Evolutionary conservation across 441 rosid genomes (phyloP), one percentile per base, ranked within the genome.

Genomic region (Erodium trifolium): DNA sequence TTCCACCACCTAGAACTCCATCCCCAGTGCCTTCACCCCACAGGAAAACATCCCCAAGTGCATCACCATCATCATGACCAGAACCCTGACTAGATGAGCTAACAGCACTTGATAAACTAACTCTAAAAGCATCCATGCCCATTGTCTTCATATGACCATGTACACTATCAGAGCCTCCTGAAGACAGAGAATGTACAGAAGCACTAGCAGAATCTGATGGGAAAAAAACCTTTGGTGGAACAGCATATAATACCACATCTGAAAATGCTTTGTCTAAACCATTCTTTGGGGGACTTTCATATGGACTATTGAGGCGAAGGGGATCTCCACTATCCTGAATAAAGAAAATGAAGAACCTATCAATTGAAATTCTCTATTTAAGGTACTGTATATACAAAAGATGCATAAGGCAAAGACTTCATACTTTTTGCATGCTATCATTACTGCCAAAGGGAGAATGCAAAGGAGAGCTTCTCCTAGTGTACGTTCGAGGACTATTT

Each of bases 61-160:
- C 93, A 80, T 91, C 97, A 71, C 96, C 93, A 69, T 93, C 99
- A 82, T 93, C 97, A 85, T 93, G 96, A 73, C 99, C 99, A 77
- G 99, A 93, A 72, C 96, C 99, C 67, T 91, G 99, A 77, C 99
- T 93, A 63, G 97, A 91, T 66, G 99, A 93, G 79, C 99, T 93
- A 73, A 93, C 92, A 72, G 96, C 96, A 84, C 99, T 93, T 66
- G 96, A 93, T 76, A 93, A 76, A 80, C 99, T 93, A 72, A 93
- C 96, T 82, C 99, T 89, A 74, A 88, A 88, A 75, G 89, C 85
- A 77, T 93, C 99, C 83, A 82, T 72, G 63, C 76, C 67, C 82
- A 80, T 82, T 53, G 82, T 75, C 75, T 80, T 91, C 89, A 84
- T 81, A 75, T 88, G 94, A 71, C 93, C 89, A 79, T 86, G 92